phyloP scores from a whole-genome alignment of 441 rosid species.

The Breynia disticha region DNA sequence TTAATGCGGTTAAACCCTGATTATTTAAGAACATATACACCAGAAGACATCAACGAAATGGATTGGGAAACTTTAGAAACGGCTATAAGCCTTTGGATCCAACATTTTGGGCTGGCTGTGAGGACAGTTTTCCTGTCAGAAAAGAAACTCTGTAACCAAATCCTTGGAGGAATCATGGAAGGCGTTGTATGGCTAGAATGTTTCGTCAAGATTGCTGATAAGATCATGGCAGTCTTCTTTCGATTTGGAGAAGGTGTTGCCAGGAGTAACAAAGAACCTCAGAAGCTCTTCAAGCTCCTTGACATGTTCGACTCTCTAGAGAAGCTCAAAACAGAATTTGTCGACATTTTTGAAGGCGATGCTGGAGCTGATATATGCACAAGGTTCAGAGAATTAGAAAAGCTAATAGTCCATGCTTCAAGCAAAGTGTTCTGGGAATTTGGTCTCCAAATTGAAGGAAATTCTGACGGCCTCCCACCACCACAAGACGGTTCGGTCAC shows the following conservation, averaged over 20 bases:
- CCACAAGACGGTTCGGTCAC: slow-evolving; percentile 48
- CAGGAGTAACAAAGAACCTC: slow-evolving; percentile 53
- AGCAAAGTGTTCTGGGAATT: slow-evolving; percentile 55
- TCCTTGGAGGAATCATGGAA: slow-evolving; percentile 34
- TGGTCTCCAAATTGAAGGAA: slow-evolving; percentile 52
- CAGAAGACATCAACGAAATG: slow-evolving; percentile 51
- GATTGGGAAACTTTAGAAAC: slow-evolving; percentile 56
- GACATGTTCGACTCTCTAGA: slow-evolving; percentile 55
- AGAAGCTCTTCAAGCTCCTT: slow-evolving; percentile 58
- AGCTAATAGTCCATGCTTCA: slow-evolving; percentile 44
- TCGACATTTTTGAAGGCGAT: slow-evolving; percentile 41
- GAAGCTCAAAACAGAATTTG: slow-evolving; percentile 33
- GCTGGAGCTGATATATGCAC: slow-evolving; percentile 42
- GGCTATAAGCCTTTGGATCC: slow-evolving; percentile 44
- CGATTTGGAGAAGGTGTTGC: slow-evolving; percentile 67
- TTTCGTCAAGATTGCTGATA: slow-evolving; percentile 56
- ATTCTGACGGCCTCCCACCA: slow-evolving; percentile 40
- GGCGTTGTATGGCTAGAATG: slow-evolving; percentile 51
- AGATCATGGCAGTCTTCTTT: slow-evolving; percentile 63
- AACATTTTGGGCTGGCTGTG: slow-evolving; percentile 43
- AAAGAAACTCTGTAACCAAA: slow-evolving; percentile 41
- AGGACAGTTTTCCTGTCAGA: slow-evolving; percentile 40
- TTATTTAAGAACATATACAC: slow-evolving; percentile 38
- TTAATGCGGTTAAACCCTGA: slow-evolving; percentile 48
- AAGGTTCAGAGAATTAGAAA: slow-evolving; percentile 47